Base-by-base conservation (phyloP, 805 yeast genomes). In the Ogataea nitratoaversa region DNA sequence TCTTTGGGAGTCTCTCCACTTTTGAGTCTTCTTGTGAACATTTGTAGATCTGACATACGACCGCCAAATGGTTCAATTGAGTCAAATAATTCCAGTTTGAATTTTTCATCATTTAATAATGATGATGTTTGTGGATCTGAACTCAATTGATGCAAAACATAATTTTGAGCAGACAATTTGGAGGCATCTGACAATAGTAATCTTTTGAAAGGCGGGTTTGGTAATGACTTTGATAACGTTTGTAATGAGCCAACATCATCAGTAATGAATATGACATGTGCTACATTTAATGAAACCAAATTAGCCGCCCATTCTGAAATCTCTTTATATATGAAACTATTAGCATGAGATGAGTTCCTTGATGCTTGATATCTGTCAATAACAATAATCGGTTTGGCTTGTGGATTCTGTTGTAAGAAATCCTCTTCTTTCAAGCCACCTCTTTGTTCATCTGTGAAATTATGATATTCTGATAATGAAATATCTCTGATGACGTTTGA, bases 41-140 rank as follows among this genome's bases (percentile, higher is more conserved):
- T 82, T 62, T 93, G 96, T 37, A 93, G 69, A 60, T 93, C 99
- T 33, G 89, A 71, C 90, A 91, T 84, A 47, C 99, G 78, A 30
- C 99, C 99, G 17, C 99, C 99, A 20, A 93, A 64, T 11, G 95
- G 95, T 20, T 67, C 77, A 25, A 90, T 64, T 24, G 81, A 73
- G 5, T 65, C 62, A 19, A 77, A 81, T 19, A 89, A 68, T 8
- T 69, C 71, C 9, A 14, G 14, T 13, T 34, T 37, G 8, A 7
- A 2, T 14, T 38, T 30, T 8, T 45, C 48, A 2, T 55, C 45
- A 11, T 50, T 45, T 5, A 59, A 46, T 18, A 51, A 49, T 5
- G 50, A 19, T 3, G 41, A 28, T 3, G 53, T 44, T 13, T 42
- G 42, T 22, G 54, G 46, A 27, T 54, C 58, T 9, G 55, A 53